These are phyloP conservation scores for Apium graveolens DNA, from an alignment of 129 eudicot genomes.

Conservation along the genomic window DNA sequence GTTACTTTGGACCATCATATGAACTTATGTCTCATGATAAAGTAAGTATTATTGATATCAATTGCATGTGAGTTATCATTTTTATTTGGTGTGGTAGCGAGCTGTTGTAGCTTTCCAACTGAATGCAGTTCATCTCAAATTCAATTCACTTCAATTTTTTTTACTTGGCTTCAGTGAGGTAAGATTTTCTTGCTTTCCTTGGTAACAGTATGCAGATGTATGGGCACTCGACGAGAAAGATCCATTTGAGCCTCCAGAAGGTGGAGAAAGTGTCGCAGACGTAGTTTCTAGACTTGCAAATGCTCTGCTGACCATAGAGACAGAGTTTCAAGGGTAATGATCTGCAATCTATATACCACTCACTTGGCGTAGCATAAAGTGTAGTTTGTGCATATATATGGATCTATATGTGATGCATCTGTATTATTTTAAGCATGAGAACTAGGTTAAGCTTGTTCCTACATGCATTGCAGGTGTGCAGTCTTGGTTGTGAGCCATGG, in stretches of 20 bases:
- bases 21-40: slow-evolving; percentile 87
- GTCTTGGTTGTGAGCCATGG: slow-evolving; percentile 91
- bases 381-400: neutral
- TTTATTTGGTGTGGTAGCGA: neutral
- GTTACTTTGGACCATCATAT: slow-evolving; percentile 78
- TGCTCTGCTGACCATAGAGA: slow-evolving; percentile 59
- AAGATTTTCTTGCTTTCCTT: neutral
- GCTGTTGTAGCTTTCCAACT: neutral
- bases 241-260: slow-evolving; percentile 79
- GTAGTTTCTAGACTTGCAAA: slow-evolving; percentile 79
- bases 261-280: slow-evolving; percentile 97
- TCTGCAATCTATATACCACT: neutral
- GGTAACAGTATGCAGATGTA: slow-evolving; percentile 62
- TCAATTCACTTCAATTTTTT: too few relatives aligned
- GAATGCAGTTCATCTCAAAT: too few relatives aligned
- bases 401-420: neutral
- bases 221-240: slow-evolving; percentile 89
- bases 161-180: neutral
- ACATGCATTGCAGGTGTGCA: slow-evolving; percentile 48
- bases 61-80: neutral
- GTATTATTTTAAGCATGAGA: neutral
- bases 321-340: slow-evolving; percentile 62
- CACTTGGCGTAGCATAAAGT: neutral
- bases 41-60: slow-evolving; percentile 37
- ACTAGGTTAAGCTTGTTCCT: neutral